A percentile compares a stretch with the other conserved stretches of the same genome.
These are phyloP conservation scores for Aeschynomene evenia DNA, from an alignment of 306 rosid species.

Conservation along the genomic window DNA sequence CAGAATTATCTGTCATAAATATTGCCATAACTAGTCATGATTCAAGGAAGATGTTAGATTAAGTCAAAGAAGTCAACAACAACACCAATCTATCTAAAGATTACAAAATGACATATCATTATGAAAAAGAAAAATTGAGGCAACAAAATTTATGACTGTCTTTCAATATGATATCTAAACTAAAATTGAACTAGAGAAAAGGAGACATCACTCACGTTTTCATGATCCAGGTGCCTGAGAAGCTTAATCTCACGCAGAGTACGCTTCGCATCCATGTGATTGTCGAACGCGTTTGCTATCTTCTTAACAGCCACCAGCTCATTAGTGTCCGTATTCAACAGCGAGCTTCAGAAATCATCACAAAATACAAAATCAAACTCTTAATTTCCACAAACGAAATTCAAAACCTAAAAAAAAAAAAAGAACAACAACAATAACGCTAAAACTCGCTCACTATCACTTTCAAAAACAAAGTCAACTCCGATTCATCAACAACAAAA, in stretches of 20 bases:
- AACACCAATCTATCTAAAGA: background rate
- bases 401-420: background rate
- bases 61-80: background rate
- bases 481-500: slow-evolving; percentile 3
- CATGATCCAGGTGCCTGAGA: slow-evolving; percentile 93
- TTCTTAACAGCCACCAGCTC: slow-evolving; percentile 95
- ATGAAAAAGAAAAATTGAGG: background rate
- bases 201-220: slow-evolving; percentile 61
- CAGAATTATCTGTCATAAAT: background rate
- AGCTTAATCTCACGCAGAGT: slow-evolving; percentile 99
- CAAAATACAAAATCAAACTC: slow-evolving; percentile 24
- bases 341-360: slow-evolving; percentile 58
- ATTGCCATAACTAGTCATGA: background rate
- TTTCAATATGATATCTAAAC: background rate
- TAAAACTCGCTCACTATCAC: background rate
- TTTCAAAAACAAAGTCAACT: background rate
- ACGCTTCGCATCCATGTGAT: slow-evolving; percentile 97
- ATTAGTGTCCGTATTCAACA: slow-evolving; percentile 84
- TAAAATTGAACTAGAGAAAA: background rate
- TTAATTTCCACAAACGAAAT: background rate
- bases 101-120: background rate
- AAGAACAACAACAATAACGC: background rate
- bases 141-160: background rate
- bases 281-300: slow-evolving; percentile 90
- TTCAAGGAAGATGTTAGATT: background rate